Evolutionary conservation across 257 asterid species (phyloP), one percentile per base, ranked within the genome.

Genomic region (Rhazya stricta): DNA sequence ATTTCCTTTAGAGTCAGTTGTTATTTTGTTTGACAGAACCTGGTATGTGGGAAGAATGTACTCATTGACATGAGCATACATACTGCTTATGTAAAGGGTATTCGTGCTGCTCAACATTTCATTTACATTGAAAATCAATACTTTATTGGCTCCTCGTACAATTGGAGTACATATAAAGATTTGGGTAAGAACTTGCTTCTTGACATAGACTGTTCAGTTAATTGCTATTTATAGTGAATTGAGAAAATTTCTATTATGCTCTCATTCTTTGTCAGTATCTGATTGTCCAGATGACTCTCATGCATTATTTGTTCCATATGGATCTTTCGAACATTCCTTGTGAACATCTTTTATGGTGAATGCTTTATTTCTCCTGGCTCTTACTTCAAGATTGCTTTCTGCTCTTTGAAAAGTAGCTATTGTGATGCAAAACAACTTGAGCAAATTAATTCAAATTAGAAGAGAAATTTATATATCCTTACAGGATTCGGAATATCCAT

Each of bases 11-110:
- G 37, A 74, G 39, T 79, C 19, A 1, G 29, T 73, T 67, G 45
- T 23, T 29, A 43, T 67, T 63, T 65, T 74, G 79, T 78, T 73
- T 66, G 65, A 79, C 89, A 95, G 99, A 95, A 95, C 85, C 80
- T 95, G 83, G 84, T 88, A 48, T 92, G 99, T 51, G 99, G 99
- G 78, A 95, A 95, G 89, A 95, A 95, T 79, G 96, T 89, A 51
- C 93, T 91, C 75, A 91, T 95, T 61, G 99, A 95, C 81, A 92
- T 91, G 98, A 95, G 99, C 86, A 92, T 92, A 82, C 99, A 95
- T 80, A 83, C 98, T 32, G 98, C 99, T 57, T 95, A 95, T 50
- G 85, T 95, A 61, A 89, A 87, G 83, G 98, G 98, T 45, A 95
- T 95, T 69, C 98, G 99, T 70, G 83, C 96, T 71, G 98, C 99